A percentile compares a stretch with the other conserved stretches of the same genome.
These are phyloP conservation scores for Coniella vitis DNA, from an alignment of 2,329 filamentous ascomycete genomes.

Conservation along the genomic window DNA sequence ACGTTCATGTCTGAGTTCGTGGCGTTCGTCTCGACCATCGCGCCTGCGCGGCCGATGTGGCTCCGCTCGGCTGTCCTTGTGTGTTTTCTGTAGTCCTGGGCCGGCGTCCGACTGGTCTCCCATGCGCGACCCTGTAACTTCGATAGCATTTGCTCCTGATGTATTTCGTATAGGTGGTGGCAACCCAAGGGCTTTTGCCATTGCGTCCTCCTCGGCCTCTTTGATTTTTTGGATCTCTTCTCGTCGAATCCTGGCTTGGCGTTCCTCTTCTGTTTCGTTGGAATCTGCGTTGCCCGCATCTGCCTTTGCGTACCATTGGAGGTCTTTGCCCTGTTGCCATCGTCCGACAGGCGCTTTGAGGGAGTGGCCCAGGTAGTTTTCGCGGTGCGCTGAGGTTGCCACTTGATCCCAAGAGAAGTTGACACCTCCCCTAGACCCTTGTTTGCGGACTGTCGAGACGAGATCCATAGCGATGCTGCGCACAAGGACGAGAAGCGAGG, in stretches of 20 bases:
- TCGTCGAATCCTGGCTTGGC: conserved; percentile 53
- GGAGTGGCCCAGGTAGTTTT: conserved; percentile 85
- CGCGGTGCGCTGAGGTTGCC: conserved; percentile 75
- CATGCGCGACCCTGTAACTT: conserved; percentile 40
- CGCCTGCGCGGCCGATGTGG: conserved; percentile 16
- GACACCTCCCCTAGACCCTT: conserved; percentile 83
- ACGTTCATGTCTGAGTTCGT: conserved; percentile 16
- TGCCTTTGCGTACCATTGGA: conserved; percentile 59
- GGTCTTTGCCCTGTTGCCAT: conserved; percentile 74
- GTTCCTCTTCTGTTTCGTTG: conserved; percentile 53
- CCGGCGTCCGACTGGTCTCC: conserved; percentile 23
- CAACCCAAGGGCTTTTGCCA: conserved; percentile 74
- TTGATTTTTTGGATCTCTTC: conserved; percentile 79
- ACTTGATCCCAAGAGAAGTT: conserved; percentile 98
- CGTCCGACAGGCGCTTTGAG: conserved; percentile 87
- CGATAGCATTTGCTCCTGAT: conserved; percentile 62
- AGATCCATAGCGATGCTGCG: conserved; percentile 65
- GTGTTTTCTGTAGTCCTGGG: conserved; percentile 25
- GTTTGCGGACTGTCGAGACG: conserved; percentile 83
- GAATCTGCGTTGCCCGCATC: conserved; percentile 39
- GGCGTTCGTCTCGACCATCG: conserved; percentile 26
- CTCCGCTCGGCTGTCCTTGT: conserved; percentile 18
- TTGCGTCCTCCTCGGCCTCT: conserved; percentile 87
- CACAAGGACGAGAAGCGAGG: not conserved
- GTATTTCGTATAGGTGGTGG: conserved; percentile 57